Evolutionary conservation across 177 flowering plant genomes (phyloP).

Genomic region (Vitis hybrid): DNA sequence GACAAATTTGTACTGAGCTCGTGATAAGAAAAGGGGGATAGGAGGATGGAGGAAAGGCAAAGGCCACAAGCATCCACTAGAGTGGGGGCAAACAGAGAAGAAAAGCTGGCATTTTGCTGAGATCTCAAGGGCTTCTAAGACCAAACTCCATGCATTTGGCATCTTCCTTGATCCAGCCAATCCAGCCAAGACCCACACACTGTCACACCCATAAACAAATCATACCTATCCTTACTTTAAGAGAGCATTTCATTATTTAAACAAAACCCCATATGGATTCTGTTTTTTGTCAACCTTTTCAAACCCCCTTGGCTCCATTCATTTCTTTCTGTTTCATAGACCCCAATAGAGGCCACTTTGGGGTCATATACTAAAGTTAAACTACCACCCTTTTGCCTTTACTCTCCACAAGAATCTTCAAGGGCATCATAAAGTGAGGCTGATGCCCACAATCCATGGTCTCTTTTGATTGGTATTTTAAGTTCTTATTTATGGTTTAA

Average conservation of each 20-base stretch:
- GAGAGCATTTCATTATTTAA: background rate
- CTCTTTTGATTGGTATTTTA: too few species aligned
- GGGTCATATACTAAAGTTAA: too few species aligned
- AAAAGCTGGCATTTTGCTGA: constrained; percentile 14
- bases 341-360: too few species aligned
- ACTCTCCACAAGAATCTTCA: background rate
- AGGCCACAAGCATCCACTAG: too few species aligned
- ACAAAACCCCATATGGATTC: constrained; percentile 3
- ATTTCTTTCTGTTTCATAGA: too few species aligned
- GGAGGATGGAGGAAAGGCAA: background rate
- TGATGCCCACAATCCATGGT: background rate
- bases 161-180: constrained; percentile 7
- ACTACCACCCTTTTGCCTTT: background rate
- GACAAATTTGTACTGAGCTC: background rate
- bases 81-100: background rate
- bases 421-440: background rate
- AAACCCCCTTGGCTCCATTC: too few species aligned
- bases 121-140: background rate
- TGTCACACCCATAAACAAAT: constrained; percentile 6
- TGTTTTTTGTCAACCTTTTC: constrained; percentile 10
- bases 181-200: constrained; percentile 16
- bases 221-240: constrained; percentile 5
- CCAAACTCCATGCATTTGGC: constrained; percentile 11
- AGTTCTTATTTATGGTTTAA: too few species aligned
- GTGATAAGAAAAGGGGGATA: background rate